Base-by-base conservation (phyloP, 2,329 filamentous ascomycete genomes). In the Phialocephala subalpina region DNA sequence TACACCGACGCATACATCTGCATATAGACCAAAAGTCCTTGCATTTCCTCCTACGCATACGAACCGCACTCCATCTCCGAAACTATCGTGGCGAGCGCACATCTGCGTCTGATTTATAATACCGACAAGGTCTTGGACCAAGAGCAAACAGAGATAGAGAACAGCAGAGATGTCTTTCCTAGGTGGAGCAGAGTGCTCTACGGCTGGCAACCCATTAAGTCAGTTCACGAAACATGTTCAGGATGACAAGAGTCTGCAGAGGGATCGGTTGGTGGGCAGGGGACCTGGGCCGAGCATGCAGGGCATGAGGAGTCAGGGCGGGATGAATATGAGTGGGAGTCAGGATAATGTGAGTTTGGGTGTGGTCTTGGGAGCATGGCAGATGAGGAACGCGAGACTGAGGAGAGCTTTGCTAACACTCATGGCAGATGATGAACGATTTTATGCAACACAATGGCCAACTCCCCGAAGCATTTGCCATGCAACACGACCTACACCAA, bases 161-260 rank as follows among this genome's bases (percentile, higher is more conserved):
- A 42, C 35, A 36, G 16, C 36, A 59, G 11, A 22, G 20, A 98
- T 99, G 95, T 97, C 95, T 63, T 98, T 99, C 80, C 87, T 98
- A 75, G 93, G 93, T 81, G 94, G 95, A 74, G 92, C 95, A 74
- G 96, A 98, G 83, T 99, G 96, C 86, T 98, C 95, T 64, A 97
- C 96, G 68, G 94, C 92, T 71, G 93, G 91, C 76, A 99, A 99
- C 80, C 96, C 97, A 65, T 89, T 99, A 75, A 95, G 93, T 78
- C 96, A 98, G 84, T 97, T 99, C 79, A 93, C 94, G 70, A 99
- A 99, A 81, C 94, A 97, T 80, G 93, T 96, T 64, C 92, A 97
- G 77, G 93, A 97, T 85, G 96, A 99, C 83, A 97, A 94, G 81
- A 96, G 92, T 65, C 83, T 98, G 65, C 96, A 98, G 81, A 87